These are phyloP conservation scores for Exophiala phaeomuriformis DNA, from an alignment of 2,329 filamentous ascomycete genomes.

Conservation along the genomic window DNA sequence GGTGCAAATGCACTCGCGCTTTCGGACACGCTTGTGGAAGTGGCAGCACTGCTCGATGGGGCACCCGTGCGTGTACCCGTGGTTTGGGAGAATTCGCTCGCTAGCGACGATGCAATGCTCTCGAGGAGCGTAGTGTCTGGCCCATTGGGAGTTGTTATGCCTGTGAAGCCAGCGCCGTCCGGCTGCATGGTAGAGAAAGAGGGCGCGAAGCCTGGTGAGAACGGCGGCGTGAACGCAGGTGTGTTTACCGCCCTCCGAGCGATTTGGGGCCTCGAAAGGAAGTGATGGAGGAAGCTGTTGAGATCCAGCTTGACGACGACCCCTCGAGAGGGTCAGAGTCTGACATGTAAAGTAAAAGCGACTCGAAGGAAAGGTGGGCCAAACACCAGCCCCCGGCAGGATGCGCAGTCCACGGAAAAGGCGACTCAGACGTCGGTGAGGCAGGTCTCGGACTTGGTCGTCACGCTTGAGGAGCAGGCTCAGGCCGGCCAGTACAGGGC, in stretches of 20 bases:
- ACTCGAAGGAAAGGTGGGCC: constrained; percentile 13
- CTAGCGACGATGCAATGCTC: constrained; percentile 9
- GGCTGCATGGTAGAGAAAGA: constrained; percentile 12
- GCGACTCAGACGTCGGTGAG: background rate
- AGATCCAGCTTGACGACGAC: constrained; percentile 21
- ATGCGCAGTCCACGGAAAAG: background rate
- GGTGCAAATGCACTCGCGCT: background rate
- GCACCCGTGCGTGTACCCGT: background rate
- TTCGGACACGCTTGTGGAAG: background rate
- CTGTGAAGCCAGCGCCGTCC: constrained; percentile 11
- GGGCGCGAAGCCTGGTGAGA: constrained; percentile 1
- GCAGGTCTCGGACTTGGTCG: background rate
- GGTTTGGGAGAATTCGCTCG: constrained; percentile 9
- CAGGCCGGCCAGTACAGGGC: background rate
- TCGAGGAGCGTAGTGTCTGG: constrained; percentile 6
- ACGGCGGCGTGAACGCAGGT: constrained; percentile 8
- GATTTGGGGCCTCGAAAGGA: constrained; percentile 18
- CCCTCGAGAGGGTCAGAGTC: constrained; percentile 15
- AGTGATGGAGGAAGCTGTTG: constrained; percentile 3
- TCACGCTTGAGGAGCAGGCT: background rate
- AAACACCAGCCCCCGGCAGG: constrained; percentile 2
- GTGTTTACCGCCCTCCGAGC: constrained; percentile 15
- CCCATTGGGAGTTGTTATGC: background rate
- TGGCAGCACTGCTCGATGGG: background rate
- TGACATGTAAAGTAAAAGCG: constrained; percentile 22